Base-by-base conservation (phyloP, 2,329 filamentous ascomycete genomes). In the Colletotrichum lindemuthianum region DNA sequence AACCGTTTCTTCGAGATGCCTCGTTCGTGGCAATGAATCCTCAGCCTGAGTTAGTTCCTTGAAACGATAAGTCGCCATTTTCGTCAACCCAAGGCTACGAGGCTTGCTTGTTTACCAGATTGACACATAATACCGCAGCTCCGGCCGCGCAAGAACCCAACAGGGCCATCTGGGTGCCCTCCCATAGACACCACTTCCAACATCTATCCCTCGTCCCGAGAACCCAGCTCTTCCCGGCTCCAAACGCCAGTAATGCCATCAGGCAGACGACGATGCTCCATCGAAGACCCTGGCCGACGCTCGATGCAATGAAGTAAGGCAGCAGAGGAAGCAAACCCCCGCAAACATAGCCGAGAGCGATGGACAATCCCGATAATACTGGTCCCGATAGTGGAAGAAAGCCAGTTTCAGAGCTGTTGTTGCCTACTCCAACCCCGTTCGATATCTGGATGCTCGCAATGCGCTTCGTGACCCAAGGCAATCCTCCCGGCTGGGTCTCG, bases 261-360 rank as follows among this genome's bases (percentile, higher is more conserved):
- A 86, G 73, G 73, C 87, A 88, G 4, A 88, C 74, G 1, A 73
- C 77, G 8, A 86, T 81, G 47, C 85, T 88, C 75, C 83, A 85
- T 12, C 79, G 80, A 34, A 92, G 74, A 1, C 77, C 80, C 6
- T 70, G 55, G 0, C 72, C 75, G 0, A 82, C 76, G 2, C 73
- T 76, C 2, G 67, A 15, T 0, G 74, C 74, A 0, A 75, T 72
- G 63, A 90, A 84, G 72, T 90, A 90, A 0, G 88, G 88, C 32
- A 87, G 74, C 10, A 90, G 75, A 0, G 88, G 88, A 47, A 44
- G 33, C 45, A 32, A 11, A 11, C 88, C 88, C 5, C 88, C 88
- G 2, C 88, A 74, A 40, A 89, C 81, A 69, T 90, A 91, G 0
- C 88, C 87, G 2, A 85, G 69, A 0, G 87, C 84, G 44, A 90